Conservation (phyloP, 257 asterid species). For the Perilla frutescens region DNA sequence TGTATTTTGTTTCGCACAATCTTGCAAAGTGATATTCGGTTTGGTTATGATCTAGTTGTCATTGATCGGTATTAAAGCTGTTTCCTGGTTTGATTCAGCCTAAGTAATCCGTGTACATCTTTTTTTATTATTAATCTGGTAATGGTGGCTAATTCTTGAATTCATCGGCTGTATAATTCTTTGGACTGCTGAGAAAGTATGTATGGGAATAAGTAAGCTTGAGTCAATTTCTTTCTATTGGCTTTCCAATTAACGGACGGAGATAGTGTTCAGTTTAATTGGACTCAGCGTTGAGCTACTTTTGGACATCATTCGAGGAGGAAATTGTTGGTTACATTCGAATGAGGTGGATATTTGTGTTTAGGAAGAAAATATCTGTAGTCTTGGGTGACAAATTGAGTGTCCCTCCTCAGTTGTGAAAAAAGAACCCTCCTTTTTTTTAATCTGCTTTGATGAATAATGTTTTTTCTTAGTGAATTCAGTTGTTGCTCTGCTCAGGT, state of each 20-base stretch:
- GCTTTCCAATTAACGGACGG: slow-evolving; percentile 2
- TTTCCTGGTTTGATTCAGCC: background rate
- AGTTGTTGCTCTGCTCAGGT: slow-evolving; percentile 37
- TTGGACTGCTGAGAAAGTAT: slow-evolving; percentile 1
- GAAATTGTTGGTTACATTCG: background rate
- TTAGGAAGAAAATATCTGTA: background rate
- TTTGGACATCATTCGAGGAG: slow-evolving; percentile 13
- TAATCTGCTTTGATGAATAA: background rate
- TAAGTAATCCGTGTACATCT: background rate
- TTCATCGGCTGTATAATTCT: slow-evolving; percentile 7
- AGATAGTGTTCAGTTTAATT: slow-evolving; percentile 10
- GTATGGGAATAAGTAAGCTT: slow-evolving; percentile 15
- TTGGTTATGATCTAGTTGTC: slow-evolving; percentile 20
- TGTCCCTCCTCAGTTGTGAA: slow-evolving; percentile 14
- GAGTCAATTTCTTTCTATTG: background rate
- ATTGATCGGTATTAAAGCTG: background rate
- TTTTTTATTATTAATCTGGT: background rate
- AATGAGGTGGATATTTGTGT: background rate
- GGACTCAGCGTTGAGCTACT: background rate
- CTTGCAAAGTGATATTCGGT: background rate
- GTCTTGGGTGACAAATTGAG: slow-evolving; percentile 6
- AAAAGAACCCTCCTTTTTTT: background rate
- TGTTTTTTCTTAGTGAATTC: slow-evolving; percentile 17
- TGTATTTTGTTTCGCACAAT: background rate
- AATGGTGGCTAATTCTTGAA: slow-evolving; percentile 14